Conservation (phyloP, 2,329 filamentous ascomycete species). For the Apiospora saccharicola region DNA sequence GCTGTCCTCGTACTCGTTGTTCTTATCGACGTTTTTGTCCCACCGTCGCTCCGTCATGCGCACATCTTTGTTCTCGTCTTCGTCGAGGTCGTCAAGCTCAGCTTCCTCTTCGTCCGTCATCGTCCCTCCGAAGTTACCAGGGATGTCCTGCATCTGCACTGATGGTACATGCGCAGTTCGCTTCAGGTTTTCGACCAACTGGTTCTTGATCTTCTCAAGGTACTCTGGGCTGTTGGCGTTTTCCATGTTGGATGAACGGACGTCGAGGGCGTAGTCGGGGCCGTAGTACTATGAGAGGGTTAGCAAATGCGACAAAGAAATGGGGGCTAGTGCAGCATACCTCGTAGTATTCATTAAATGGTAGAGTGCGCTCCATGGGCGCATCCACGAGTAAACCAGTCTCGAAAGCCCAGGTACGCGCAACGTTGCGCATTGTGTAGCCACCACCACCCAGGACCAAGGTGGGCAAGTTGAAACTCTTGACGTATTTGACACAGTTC, state of each 20-base stretch:
- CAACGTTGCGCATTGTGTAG: slow-evolving; percentile 97
- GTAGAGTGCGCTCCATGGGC: slow-evolving; percentile 81
- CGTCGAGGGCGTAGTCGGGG: slow-evolving; percentile 89
- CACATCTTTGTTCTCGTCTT: slow-evolving; percentile 84
- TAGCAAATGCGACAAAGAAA: background rate
- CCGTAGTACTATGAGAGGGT: slow-evolving; percentile 77
- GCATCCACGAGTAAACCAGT: slow-evolving; percentile 89
- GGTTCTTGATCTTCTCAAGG: slow-evolving; percentile 80
- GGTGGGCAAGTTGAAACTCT: slow-evolving; percentile 82
- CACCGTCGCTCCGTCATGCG: slow-evolving; percentile 83
- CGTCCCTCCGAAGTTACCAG: slow-evolving; percentile 66
- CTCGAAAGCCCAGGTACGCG: slow-evolving; percentile 96
- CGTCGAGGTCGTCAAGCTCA: slow-evolving; percentile 74
- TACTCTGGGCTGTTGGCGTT: slow-evolving; percentile 89
- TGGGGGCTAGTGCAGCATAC: slow-evolving; percentile 61
- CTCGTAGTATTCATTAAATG: slow-evolving; percentile 96
- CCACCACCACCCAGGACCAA: slow-evolving; percentile 95
- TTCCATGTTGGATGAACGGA: slow-evolving; percentile 86
- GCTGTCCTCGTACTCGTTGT: slow-evolving; percentile 85
- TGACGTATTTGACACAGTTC: slow-evolving; percentile 91
- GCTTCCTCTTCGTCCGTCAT: slow-evolving; percentile 73
- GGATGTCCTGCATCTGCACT: slow-evolving; percentile 86
- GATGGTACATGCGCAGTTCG: slow-evolving; percentile 88
- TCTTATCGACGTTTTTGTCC: slow-evolving; percentile 78
- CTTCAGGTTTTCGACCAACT: slow-evolving; percentile 84